Percentiles rank a stretch among this genome's conserved stretches.
Conservation (phyloP, 225 moss, liverwort and hornwort species). For the Climacium dendroides region DNA sequence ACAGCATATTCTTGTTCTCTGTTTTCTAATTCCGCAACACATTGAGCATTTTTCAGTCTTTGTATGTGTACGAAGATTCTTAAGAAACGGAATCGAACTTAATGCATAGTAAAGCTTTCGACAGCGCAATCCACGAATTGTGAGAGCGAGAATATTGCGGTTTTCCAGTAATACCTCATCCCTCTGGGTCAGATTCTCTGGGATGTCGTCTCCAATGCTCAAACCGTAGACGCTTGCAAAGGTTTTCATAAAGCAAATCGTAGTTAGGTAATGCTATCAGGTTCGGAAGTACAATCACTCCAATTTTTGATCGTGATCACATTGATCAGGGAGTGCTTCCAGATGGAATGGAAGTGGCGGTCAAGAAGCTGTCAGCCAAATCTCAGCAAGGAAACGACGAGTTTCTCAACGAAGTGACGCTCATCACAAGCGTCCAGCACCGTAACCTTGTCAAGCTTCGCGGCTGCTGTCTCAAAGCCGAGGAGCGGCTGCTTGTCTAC, state of each 20-base stretch:
- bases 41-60: background rate
- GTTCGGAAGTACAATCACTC: background rate
- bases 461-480: constrained; percentile 37
- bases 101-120: background rate
- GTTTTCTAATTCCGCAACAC: background rate
- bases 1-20: background rate
- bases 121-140: background rate
- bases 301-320: background rate
- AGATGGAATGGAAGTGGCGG: constrained; percentile 36
- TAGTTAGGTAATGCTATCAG: background rate
- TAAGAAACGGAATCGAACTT: background rate
- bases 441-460: constrained; percentile 44
- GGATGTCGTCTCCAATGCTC: background rate
- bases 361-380: constrained; percentile 40
- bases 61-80: background rate
- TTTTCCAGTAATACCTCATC: background rate
- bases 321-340: constrained; percentile 29
- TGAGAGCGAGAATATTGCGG: background rate
- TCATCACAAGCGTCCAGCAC: constrained; percentile 43
- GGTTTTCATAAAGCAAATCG: background rate
- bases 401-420: constrained; percentile 40
- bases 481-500: constrained; percentile 38
- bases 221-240: background rate
- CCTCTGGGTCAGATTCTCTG: background rate
- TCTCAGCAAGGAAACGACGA: constrained; percentile 53